phyloP scores from a whole-genome alignment of 306 rosid genomes.

The Canavalia gladiata region DNA sequence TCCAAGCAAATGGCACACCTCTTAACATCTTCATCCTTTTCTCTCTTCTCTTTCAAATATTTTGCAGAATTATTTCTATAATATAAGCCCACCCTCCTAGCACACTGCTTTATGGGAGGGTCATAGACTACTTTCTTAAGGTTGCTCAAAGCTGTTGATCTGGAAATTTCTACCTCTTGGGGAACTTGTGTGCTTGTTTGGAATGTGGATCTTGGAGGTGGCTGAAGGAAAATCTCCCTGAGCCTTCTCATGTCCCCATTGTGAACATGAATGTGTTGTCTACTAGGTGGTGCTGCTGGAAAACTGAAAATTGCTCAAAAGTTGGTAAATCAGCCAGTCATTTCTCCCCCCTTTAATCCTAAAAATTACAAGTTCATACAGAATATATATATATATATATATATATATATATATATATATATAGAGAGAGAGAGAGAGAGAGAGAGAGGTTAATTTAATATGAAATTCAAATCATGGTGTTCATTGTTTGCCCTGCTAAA shows the following conservation, averaged over 20 bases:
- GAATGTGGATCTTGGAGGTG: conserved; percentile 45
- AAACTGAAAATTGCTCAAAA: conserved; percentile 53
- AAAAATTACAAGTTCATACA: conserved; percentile 19
- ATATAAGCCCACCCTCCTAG: conserved; percentile 57
- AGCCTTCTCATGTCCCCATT: conserved; percentile 43
- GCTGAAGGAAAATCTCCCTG: conserved; percentile 35
- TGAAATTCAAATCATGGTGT: neutral
- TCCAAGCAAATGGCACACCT: conserved; percentile 82
- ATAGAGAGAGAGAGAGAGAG: neutral
- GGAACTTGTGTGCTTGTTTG: conserved; percentile 51
- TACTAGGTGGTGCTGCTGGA: conserved; percentile 38
- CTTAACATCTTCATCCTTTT: conserved; percentile 61
- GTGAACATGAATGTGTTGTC: conserved; percentile 40
- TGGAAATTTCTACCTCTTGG: conserved; percentile 45
- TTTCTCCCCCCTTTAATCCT: neutral
- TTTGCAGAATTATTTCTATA: conserved; percentile 54
- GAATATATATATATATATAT: too few species aligned
- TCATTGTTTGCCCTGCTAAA: neutral
- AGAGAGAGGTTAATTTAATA: neutral
- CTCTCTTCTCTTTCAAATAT: conserved; percentile 39
- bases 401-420: too few species aligned
- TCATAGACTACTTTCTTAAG: conserved; percentile 67
- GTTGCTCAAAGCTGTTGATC: conserved; percentile 59
- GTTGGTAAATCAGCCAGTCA: neutral
- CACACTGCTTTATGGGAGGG: conserved; percentile 52